Evolutionary conservation across 805 yeast genomes (phyloP), one percentile per base, ranked within the genome.

Genomic region (Wickerhamomyces silvicola): DNA sequence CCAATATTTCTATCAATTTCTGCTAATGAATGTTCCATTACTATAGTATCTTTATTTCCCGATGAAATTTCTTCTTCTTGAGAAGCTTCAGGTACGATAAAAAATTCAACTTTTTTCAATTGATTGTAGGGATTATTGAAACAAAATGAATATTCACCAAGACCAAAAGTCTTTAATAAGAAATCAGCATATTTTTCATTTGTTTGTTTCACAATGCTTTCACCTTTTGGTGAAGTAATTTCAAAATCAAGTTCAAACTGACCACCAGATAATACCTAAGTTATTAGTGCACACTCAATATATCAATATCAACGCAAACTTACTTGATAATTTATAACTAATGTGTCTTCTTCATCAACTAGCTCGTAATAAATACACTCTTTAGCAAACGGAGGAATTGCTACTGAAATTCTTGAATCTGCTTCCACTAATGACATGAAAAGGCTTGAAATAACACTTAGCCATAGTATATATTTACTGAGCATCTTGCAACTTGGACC

Each of bases 151-250:
- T 77, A 78, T 57, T 76, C 78, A 33, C 83, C 84, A 18, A 66
- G 48, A 17, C 67, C 65, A 44, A 72, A 70, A 6, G 80, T 78
- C 43, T 63, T 72, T 49, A 78, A 59, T 18, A 73, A 59, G 42
- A 73, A 75, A 45, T 77, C 83, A 6, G 79, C 80, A 50, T 72
- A 78, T 59, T 78, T 74, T 52, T 72, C 72, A 47, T 75, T 75
- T 38, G 64, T 61, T 42, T 75, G 81, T 18, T 60, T 39, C 32
- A 65, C 66, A 39, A 76, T 57, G 10, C 62, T 52, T 27, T 64
- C 58, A 15, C 74, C 75, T 28, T 55, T 62, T 22, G 84, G 83
- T 32, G 72, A 66, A 32, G 63, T 70, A 41, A 78, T 73, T 36
- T 68, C 65, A 51, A 75, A 78, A 50, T 78, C 81, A 33, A 78